Evolutionary conservation across 2,329 filamentous ascomycete species (phyloP).

Genomic region (Ophiostoma ips): DNA sequence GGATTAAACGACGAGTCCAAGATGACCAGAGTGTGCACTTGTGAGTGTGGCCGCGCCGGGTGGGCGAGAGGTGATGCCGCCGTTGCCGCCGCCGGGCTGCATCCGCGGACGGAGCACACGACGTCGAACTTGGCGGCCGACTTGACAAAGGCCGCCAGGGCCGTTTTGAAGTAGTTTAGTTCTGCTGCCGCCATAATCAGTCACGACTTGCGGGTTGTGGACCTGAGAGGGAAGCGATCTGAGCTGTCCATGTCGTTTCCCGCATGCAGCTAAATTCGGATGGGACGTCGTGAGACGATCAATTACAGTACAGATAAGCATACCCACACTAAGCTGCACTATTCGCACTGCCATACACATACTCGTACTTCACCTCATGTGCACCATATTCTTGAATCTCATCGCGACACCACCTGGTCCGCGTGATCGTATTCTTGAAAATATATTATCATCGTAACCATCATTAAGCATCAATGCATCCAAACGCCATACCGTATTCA

Average conservation of each 20-base stretch:
- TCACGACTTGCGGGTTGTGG: too few relatives aligned
- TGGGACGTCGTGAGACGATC: too few relatives aligned
- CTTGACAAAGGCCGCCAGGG: conserved; percentile 30
- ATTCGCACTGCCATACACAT: too few relatives aligned
- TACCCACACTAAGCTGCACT: too few relatives aligned
- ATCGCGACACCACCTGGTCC: too few relatives aligned
- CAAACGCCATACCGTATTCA: background rate
- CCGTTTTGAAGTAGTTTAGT: conserved; percentile 28
- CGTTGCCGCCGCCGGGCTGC: conserved; percentile 19
- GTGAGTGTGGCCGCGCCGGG: conserved; percentile 1
- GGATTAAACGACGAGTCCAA: conserved; percentile 59
- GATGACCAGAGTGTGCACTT: conserved; percentile 30
- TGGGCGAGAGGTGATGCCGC: conserved; percentile 8
- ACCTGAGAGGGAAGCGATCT: too few relatives aligned
- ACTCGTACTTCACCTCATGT: too few relatives aligned
- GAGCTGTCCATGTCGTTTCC: too few relatives aligned
- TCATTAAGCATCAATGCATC: background rate
- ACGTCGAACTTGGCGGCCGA: conserved; percentile 31
- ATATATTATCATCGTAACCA: background rate
- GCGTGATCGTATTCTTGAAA: too few relatives aligned
- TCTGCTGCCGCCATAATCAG: conserved; percentile 2
- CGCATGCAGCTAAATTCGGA: too few relatives aligned
- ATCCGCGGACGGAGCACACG: conserved; percentile 20
- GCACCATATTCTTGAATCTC: too few relatives aligned
- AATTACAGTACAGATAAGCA: too few relatives aligned